phyloP scores from a whole-genome alignment of 495 filamentous ascomycete species.

The Penicillium antarcticum region DNA sequence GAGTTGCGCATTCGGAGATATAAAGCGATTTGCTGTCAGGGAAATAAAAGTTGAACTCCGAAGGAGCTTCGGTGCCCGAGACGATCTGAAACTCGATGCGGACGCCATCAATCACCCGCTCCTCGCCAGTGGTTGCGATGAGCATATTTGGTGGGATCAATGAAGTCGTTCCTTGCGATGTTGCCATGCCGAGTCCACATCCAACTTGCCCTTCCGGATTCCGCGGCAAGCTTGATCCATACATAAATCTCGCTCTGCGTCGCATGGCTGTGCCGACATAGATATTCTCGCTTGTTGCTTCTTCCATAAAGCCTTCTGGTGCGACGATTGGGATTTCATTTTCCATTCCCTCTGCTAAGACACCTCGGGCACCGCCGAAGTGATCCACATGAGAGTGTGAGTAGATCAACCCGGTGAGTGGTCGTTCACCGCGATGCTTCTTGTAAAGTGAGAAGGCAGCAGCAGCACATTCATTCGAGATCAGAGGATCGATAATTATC shows the following conservation, averaged over 20 bases:
- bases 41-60: slow-evolving; percentile 24
- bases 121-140: slow-evolving; percentile 11
- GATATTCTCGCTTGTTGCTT: slow-evolving; percentile 20
- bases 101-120: slow-evolving; percentile 9
- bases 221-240: slow-evolving; percentile 8
- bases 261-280: slow-evolving; percentile 18
- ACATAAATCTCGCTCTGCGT: slow-evolving; percentile 19
- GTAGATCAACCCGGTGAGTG: slow-evolving; percentile 18
- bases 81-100: slow-evolving; percentile 22
- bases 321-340: slow-evolving; percentile 13
- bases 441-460: slow-evolving; percentile 9
- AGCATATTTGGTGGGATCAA: slow-evolving; percentile 16
- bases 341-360: not conserved
- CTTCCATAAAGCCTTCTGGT: slow-evolving; percentile 21
- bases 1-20: slow-evolving; percentile 21
- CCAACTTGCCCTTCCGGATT: slow-evolving; percentile 10
- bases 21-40: slow-evolving; percentile 15
- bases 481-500: slow-evolving; percentile 20
- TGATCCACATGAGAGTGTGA: slow-evolving; percentile 26
- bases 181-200: slow-evolving; percentile 10
- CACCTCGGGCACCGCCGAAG: slow-evolving; percentile 14
- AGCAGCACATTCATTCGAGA: slow-evolving; percentile 9
- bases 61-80: slow-evolving; percentile 20
- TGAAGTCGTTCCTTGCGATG: slow-evolving; percentile 6
- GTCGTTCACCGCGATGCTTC: slow-evolving; percentile 6